These are phyloP conservation scores for Tremellales sp. DNA, from an alignment of 1,284 basidiomycete species.

Conservation along the genomic window DNA sequence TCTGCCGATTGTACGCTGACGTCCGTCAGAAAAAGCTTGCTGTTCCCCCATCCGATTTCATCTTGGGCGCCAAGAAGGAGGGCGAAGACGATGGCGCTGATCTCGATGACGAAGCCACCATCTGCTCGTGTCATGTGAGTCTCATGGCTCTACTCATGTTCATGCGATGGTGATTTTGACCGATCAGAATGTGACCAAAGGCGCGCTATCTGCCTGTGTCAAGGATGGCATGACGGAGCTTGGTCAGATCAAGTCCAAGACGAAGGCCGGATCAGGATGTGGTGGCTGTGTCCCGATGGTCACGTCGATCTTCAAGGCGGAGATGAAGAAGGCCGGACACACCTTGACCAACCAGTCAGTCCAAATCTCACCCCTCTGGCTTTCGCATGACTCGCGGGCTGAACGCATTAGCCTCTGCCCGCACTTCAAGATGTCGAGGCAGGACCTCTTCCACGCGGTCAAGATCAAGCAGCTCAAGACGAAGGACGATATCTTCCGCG, in stretches of 20 bases:
- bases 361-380: neutral
- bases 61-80: slow-evolving; percentile 72
- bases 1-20: neutral
- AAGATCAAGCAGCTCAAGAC: slow-evolving; percentile 63
- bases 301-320: slow-evolving; percentile 59
- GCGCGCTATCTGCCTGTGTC: slow-evolving; percentile 57
- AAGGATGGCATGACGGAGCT: slow-evolving; percentile 55
- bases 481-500: slow-evolving; percentile 45
- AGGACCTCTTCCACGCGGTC: slow-evolving; percentile 65
- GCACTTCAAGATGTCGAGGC: slow-evolving; percentile 65
- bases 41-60: slow-evolving; percentile 48
- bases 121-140: slow-evolving; percentile 25
- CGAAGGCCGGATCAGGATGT: slow-evolving; percentile 69
- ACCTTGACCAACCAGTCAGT: slow-evolving; percentile 53
- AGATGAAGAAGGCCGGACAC: slow-evolving; percentile 67
- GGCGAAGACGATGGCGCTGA: slow-evolving; percentile 61
- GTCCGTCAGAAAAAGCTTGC: slow-evolving; percentile 18
- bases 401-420: slow-evolving; percentile 55
- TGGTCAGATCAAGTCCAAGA: slow-evolving; percentile 61
- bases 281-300: slow-evolving; percentile 65
- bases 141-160: too few relatives aligned
- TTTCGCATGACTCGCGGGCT: neutral
- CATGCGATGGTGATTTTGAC: too few relatives aligned
- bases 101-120: slow-evolving; percentile 73
- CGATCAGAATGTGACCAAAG: slow-evolving; percentile 63